Evolutionary conservation across 1,284 basidiomycete genomes (phyloP).

Genomic region (Trametes versicolor): DNA sequence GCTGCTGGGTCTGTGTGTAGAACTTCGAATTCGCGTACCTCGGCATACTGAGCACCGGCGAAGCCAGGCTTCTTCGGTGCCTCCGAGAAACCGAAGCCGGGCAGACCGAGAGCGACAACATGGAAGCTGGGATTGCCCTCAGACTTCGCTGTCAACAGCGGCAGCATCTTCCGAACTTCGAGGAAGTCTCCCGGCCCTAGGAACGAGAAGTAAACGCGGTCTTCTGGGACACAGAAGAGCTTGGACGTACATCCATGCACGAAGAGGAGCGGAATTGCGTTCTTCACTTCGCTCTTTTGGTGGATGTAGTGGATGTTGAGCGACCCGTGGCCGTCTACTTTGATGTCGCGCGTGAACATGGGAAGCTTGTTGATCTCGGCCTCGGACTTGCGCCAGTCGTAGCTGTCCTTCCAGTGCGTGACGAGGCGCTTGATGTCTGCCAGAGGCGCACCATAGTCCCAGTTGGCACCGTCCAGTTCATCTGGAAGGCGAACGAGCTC

Average conservation of each 20-base stretch:
- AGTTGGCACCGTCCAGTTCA: slow-evolving; percentile 50
- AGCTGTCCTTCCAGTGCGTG: slow-evolving; percentile 51
- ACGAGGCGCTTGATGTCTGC: slow-evolving; percentile 51
- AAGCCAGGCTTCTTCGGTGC: slow-evolving; percentile 51
- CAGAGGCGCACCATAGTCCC: slow-evolving; percentile 53
- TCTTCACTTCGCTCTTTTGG: slow-evolving; percentile 44
- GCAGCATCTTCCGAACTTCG: slow-evolving; percentile 63
- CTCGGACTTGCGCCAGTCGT: slow-evolving; percentile 56
- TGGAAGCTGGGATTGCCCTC: slow-evolving; percentile 64
- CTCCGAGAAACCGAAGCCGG: slow-evolving; percentile 65
- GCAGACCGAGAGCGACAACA: slow-evolving; percentile 62
- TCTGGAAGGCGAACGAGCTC: slow-evolving; percentile 49
- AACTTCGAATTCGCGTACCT: slow-evolving; percentile 26
- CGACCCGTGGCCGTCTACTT: slow-evolving; percentile 47
- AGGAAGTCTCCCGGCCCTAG: slow-evolving; percentile 70
- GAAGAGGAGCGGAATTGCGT: slow-evolving; percentile 58
- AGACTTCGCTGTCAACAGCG: slow-evolving; percentile 53
- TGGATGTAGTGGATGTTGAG: slow-evolving; percentile 58
- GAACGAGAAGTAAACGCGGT: not conserved
- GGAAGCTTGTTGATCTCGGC: slow-evolving; percentile 52
- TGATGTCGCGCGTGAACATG: slow-evolving; percentile 55
- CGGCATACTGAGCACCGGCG: slow-evolving; percentile 39
- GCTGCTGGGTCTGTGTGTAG: not conserved
- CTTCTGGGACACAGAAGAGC: not conserved
- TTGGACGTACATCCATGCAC: slow-evolving; percentile 55